Conservation (phyloP, 2,329 filamentous ascomycete species). For the Sporothrix sp. region DNA sequence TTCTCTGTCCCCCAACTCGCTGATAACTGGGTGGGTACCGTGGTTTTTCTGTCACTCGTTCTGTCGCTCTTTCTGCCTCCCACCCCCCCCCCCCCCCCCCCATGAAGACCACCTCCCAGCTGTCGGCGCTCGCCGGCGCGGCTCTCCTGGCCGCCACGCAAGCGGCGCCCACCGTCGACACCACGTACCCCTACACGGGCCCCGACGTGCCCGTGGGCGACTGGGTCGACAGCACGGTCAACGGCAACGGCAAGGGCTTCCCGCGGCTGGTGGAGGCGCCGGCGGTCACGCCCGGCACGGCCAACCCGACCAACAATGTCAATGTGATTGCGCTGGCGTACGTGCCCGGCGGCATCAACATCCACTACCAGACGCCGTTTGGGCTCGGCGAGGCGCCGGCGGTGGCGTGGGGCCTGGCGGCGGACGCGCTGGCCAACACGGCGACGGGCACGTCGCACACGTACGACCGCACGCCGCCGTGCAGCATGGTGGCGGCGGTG, state of each 20-base stretch:
- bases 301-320: constrained; percentile 40
- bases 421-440: constrained; percentile 25
- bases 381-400: constrained; percentile 35
- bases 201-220: constrained; percentile 39
- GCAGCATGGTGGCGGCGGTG: constrained; percentile 32
- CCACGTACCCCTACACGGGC: constrained; percentile 37
- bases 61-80: background rate
- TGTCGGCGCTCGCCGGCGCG: constrained; percentile 1
- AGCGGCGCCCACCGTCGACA: constrained; percentile 26
- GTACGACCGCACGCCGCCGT: constrained; percentile 41
- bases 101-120: constrained; percentile 16
- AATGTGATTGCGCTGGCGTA: constrained; percentile 42
- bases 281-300: constrained; percentile 34
- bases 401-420: constrained; percentile 33
- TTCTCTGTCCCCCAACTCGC: no score
- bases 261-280: constrained; percentile 39
- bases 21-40: no score
- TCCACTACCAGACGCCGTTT: constrained; percentile 45
- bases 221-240: constrained; percentile 40
- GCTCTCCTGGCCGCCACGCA: constrained; percentile 6
- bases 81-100: background rate
- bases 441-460: constrained; percentile 32
- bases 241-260: constrained; percentile 43
- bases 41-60: no score
- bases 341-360: constrained; percentile 38